phyloP scores from a whole-genome alignment of 1,284 basidiomycete species.

The Dichomitus squalens region DNA sequence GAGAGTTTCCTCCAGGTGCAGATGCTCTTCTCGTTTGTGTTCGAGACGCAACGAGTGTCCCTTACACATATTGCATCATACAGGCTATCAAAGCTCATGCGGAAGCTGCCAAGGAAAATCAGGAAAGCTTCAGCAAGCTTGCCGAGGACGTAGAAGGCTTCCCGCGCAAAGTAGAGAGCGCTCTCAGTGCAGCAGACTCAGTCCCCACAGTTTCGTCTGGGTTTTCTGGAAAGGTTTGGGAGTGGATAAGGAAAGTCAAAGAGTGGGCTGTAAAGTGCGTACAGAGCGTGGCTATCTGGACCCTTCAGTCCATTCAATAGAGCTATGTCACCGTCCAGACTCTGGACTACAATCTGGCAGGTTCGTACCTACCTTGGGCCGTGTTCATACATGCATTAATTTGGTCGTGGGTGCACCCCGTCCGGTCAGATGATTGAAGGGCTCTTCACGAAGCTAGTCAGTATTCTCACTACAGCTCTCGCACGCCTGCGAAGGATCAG shows the following conservation, averaged over 20 bases:
- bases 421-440: not conserved
- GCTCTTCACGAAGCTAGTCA: constrained; percentile 12
- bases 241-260: no score
- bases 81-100: constrained; percentile 31
- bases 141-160: constrained; percentile 32
- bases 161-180: constrained; percentile 31
- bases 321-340: not conserved
- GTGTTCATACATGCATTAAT: no score
- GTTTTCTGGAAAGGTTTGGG: not conserved
- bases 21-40: not conserved
- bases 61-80: not conserved
- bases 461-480: constrained; percentile 28
- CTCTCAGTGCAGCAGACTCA: constrained; percentile 11
- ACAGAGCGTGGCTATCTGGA: no score
- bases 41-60: no score
- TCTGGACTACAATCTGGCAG: not conserved
- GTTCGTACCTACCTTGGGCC: not conserved
- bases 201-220: not conserved
- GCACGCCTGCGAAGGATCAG: constrained; percentile 30
- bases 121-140: constrained; percentile 28
- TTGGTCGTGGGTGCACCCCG: no score
- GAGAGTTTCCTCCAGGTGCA: constrained; percentile 32
- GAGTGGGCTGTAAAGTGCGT: not conserved
- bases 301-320: not conserved
- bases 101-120: constrained; percentile 25